phyloP scores from a whole-genome alignment of 73 alveolate species.

The Tetrahymena malaccensis region DNA sequence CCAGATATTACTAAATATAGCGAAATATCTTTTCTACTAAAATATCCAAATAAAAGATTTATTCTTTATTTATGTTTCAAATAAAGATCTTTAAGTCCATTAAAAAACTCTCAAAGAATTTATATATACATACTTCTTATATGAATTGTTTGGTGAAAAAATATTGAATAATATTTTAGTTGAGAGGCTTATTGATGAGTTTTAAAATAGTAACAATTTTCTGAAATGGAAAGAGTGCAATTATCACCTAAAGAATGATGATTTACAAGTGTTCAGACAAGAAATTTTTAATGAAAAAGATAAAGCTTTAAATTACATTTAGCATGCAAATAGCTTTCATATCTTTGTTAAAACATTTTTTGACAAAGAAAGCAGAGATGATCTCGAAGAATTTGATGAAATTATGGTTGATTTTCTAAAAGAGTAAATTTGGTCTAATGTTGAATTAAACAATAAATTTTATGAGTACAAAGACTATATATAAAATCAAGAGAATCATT shows the following conservation, averaged over 20 bases:
- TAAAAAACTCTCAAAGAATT: not conserved
- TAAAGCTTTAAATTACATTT: not conserved
- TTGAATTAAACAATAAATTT: not conserved
- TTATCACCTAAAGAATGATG: not conserved
- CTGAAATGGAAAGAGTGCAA: not conserved
- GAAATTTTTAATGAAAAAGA: not conserved
- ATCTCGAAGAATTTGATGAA: not conserved
- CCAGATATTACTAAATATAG: not conserved
- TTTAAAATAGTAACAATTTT: not conserved
- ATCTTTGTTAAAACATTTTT: not conserved
- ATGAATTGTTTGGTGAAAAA: not conserved
- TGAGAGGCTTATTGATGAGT: not conserved
- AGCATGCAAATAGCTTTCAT: not conserved
- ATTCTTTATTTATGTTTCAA: not conserved
- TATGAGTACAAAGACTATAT: not conserved
- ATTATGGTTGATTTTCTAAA: not conserved
- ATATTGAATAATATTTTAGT: not conserved
- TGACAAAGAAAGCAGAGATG: not conserved
- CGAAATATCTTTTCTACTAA: not conserved
- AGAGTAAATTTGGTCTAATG: not conserved
- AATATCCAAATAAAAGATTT: not conserved
- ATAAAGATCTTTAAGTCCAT: not conserved
- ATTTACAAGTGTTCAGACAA: not conserved
- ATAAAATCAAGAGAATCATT: not conserved
- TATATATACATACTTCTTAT: not conserved